A percentile compares a stretch with the other conserved stretches of the same genome.
Conservation (phyloP, 768 basidiomycete genomes). For the Phanerochaete sordida region DNA sequence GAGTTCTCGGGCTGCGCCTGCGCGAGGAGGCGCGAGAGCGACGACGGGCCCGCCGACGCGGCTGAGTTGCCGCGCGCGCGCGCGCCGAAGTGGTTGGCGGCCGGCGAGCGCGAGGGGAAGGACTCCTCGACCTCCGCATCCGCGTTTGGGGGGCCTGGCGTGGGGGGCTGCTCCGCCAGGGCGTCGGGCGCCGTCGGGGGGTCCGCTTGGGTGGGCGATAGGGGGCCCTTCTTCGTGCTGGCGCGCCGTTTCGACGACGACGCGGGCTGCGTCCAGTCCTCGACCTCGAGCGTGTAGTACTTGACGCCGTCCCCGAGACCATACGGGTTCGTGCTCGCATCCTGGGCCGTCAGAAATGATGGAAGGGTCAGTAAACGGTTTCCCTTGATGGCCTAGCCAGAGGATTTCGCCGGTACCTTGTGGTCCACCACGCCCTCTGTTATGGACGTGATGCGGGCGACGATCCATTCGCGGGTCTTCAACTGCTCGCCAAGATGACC, state of each 20-base stretch:
- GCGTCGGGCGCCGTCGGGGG: constrained; percentile 15
- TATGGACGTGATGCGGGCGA: constrained; percentile 87
- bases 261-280: constrained; percentile 84
- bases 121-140: constrained; percentile 73
- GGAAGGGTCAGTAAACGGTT: not conserved
- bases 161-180: constrained; percentile 42
- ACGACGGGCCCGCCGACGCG: constrained; percentile 70
- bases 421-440: constrained; percentile 81
- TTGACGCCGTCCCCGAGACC: constrained; percentile 85
- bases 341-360: constrained; percentile 39
- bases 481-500: constrained; percentile 86
- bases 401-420: constrained; percentile 45
- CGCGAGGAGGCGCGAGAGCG: constrained; percentile 73
- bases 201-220: constrained; percentile 18
- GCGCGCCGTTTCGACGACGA: constrained; percentile 56
- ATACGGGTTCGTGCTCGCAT: constrained; percentile 85
- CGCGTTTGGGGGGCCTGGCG: constrained; percentile 60
- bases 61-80: constrained; percentile 66
- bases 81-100: constrained; percentile 61
- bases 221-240: constrained; percentile 40
- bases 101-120: constrained; percentile 64
- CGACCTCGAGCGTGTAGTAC: constrained; percentile 91
- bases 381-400: constrained; percentile 5
- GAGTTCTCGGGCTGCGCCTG: constrained; percentile 55
- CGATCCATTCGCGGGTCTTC: constrained; percentile 91